phyloP scores from a whole-genome alignment of 148 eudicot species.

The Amaranthus cruentus region DNA sequence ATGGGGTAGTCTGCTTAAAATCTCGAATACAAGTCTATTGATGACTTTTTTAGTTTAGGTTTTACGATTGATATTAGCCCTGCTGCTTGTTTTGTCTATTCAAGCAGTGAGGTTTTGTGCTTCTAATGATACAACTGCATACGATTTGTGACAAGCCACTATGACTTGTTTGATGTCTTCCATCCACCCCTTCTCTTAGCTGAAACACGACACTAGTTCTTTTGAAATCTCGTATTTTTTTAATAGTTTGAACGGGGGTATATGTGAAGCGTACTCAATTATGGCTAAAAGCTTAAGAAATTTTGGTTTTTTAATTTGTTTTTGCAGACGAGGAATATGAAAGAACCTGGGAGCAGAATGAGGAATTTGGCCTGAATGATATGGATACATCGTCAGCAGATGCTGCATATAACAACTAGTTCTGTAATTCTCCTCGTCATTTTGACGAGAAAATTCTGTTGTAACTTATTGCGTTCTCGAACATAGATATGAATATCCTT shows the following conservation, averaged over 20 bases:
- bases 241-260: too few relatives aligned
- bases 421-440: not conserved
- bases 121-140: not conserved
- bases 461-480: not conserved
- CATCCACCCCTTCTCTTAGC: too few relatives aligned
- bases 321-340: constrained; percentile 77
- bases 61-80: too few relatives aligned
- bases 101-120: not conserved
- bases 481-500: too few relatives aligned
- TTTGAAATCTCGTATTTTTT: too few relatives aligned
- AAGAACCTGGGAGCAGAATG: constrained; percentile 96
- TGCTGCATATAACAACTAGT: constrained; percentile 49
- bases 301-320: not conserved
- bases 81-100: too few relatives aligned
- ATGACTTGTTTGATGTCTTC: too few relatives aligned
- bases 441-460: not conserved
- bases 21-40: not conserved
- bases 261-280: too few relatives aligned
- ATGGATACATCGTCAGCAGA: constrained; percentile 92
- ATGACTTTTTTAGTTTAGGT: too few relatives aligned
- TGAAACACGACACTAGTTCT: too few relatives aligned
- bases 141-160: too few relatives aligned
- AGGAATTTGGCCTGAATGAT: constrained; percentile 86
- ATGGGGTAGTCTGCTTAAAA: not conserved
- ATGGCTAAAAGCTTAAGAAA: too few relatives aligned